Evolutionary conservation across 768 basidiomycete species (phyloP), one percentile per base, ranked within the genome.

Genomic region (Floccularia luteovirens): DNA sequence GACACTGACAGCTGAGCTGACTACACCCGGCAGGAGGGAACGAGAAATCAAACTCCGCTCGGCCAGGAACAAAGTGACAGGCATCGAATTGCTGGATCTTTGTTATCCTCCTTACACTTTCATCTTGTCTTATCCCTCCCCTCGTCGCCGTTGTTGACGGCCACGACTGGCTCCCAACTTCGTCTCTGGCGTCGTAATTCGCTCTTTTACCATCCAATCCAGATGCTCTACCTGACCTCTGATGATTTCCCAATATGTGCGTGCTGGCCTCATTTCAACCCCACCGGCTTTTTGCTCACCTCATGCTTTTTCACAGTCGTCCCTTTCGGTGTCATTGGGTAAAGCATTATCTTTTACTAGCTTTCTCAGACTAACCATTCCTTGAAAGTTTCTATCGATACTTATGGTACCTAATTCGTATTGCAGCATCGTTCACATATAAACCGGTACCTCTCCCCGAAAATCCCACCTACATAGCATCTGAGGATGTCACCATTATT

Each of bases 401-500:
- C 67, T 70, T 93, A 43, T 93, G 90, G 91, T 94, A 84, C 61
- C 55, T 82, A 51, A 90, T 96, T 49, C 87, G 90, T 56, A 57
- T 94, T 21, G 61, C 75, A 24, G 91, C 90, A n/a, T 74, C 75
- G 17, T 69, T 73, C 50, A 77, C 82, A 31, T 93, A 93, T 66
- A 75, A 80, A 43, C 90, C 90, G n/a, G 78, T 94, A 33, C 90
- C 90, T 1, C 65, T 92, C 11, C 91, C 91, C 37, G 79, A 85
- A 66, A 83, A 90, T 57, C 90, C 91, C 1, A 93, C 90, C 16
- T 94, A 93, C 57, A 66, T 87, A 53, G 85, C 90, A 38, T 72
- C 77, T 1, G 91, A 96, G 57, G 91, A 96, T 67, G 91, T 96
- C 48, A 96, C 91, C 30, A 93, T 94, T 56, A 90, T 96, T 44